phyloP scores from a whole-genome alignment of 345 rosid genomes.

The thale cress (Arabidopsis thaliana) region DNA sequence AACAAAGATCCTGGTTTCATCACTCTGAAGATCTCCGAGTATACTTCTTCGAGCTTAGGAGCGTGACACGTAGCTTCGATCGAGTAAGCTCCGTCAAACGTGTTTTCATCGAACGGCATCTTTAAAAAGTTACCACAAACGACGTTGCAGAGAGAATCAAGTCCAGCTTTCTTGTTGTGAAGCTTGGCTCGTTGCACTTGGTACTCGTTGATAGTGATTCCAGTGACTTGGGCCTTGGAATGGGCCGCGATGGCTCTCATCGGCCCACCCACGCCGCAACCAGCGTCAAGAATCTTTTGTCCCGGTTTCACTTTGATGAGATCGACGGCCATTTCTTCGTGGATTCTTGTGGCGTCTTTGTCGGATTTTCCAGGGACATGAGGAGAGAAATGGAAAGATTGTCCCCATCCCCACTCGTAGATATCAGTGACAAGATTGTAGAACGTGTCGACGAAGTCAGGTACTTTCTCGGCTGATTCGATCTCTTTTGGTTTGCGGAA shows the following conservation, averaged over 20 bases:
- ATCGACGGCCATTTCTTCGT: slow-evolving; percentile 88
- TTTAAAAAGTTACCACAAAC: slow-evolving; percentile 84
- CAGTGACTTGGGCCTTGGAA: slow-evolving; percentile 80
- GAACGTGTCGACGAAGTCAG: slow-evolving; percentile 90
- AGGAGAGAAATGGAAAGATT: slow-evolving; percentile 97
- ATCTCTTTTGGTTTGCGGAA: slow-evolving; percentile 89
- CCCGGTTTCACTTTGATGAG: slow-evolving; percentile 69
- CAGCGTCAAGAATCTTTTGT: slow-evolving; percentile 73
- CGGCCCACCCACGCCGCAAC: slow-evolving; percentile 98
- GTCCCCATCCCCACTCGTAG: slow-evolving; percentile 99
- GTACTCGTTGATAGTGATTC: slow-evolving; percentile 95
- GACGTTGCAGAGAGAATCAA: slow-evolving; percentile 79
- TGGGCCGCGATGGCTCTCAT: slow-evolving; percentile 99
- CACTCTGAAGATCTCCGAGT: slow-evolving; percentile 78
- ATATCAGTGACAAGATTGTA: slow-evolving; percentile 95
- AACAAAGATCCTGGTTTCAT: slow-evolving; percentile 81
- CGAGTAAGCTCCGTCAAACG: slow-evolving; percentile 97
- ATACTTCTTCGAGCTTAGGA: slow-evolving; percentile 85
- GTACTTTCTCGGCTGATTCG: slow-evolving; percentile 78
- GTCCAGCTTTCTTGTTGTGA: slow-evolving; percentile 89
- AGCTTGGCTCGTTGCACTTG: slow-evolving; percentile 84
- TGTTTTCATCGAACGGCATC: slow-evolving; percentile 79
- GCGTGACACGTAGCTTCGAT: slow-evolving; percentile 99
- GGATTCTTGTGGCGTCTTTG: slow-evolving; percentile 85
- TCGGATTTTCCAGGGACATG: slow-evolving; percentile 75